Percentiles rank a stretch among this genome's conserved stretches.
These are phyloP conservation scores for Claviceps maximensis DNA, from an alignment of 2,329 filamentous ascomycete species.

Conservation along the genomic window DNA sequence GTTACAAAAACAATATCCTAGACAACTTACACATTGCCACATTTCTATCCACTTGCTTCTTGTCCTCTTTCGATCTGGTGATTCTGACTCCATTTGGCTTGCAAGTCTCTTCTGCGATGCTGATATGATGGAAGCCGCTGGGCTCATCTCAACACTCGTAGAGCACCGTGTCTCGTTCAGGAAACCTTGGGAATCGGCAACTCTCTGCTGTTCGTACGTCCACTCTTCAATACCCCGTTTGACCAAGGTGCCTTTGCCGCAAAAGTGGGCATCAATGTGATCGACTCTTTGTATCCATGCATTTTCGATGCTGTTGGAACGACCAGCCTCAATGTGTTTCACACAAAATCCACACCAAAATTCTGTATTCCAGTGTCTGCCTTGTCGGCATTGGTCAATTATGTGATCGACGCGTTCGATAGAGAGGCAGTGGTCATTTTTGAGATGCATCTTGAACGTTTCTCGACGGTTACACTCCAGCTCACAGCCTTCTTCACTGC, in stretches of 20 bases:
- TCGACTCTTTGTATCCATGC: slow-evolving; percentile 46
- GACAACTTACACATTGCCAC: slow-evolving; percentile 6
- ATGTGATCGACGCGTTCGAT: slow-evolving; percentile 24
- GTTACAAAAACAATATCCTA: too few relatives aligned
- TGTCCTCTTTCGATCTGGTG: not conserved
- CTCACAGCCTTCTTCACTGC: slow-evolving; percentile 43
- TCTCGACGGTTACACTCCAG: slow-evolving; percentile 45
- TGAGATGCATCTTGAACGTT: slow-evolving; percentile 50
- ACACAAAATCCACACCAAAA: slow-evolving; percentile 88
- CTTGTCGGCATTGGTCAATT: slow-evolving; percentile 44
- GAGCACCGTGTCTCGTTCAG: slow-evolving; percentile 8
- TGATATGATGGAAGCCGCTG: not conserved
- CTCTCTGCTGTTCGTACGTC: slow-evolving; percentile 22
- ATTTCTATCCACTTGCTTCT: not conserved
- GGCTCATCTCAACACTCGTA: not conserved
- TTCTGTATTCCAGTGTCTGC: slow-evolving; percentile 46
- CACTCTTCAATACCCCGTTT: slow-evolving; percentile 42
- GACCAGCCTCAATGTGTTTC: slow-evolving; percentile 37
- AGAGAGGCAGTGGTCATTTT: slow-evolving; percentile 28
- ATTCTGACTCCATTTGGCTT: not conserved
- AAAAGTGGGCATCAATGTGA: slow-evolving; percentile 65
- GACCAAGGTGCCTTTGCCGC: slow-evolving; percentile 29
- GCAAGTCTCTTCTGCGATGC: not conserved
- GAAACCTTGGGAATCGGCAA: not conserved
- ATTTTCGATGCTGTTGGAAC: slow-evolving; percentile 24